Percentiles rank a stretch among this genome's conserved stretches.
These are phyloP conservation scores for Thuidium tamariscinum DNA, from an alignment of 225 moss, liverwort and hornwort genomes.

Conservation along the genomic window DNA sequence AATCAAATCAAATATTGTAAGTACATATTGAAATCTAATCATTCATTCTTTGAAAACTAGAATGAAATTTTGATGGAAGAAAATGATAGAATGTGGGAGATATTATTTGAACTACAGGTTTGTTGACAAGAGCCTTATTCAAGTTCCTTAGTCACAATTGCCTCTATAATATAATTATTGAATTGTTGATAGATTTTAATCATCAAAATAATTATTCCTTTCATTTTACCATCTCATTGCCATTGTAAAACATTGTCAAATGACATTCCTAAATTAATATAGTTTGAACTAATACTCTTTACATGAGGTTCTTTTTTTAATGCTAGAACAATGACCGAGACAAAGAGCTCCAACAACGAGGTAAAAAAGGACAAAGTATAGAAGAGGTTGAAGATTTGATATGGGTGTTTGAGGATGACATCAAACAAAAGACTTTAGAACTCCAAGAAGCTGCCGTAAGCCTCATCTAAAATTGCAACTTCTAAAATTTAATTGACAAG, in stretches of 20 bases:
- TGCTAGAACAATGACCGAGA: slow-evolving; percentile 36
- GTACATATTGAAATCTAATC: neutral
- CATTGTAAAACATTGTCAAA: neutral
- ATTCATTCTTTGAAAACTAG: neutral
- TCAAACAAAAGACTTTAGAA: slow-evolving; percentile 16
- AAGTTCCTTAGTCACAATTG: neutral
- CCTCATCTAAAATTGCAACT: accelerated
- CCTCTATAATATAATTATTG: neutral
- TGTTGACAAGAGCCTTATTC: neutral
- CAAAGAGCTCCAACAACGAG: slow-evolving; percentile 53
- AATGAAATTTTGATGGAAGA: neutral
- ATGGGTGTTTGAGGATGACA: slow-evolving; percentile 47
- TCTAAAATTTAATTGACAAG: neutral
- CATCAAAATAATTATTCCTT: neutral
- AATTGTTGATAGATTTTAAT: neutral
- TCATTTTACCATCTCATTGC: neutral
- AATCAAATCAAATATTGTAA: neutral
- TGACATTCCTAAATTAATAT: neutral
- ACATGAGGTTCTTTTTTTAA: accelerated
- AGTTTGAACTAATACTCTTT: neutral
- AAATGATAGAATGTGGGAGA: neutral
- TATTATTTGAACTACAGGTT: slow-evolving; percentile 6
- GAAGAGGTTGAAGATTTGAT: slow-evolving; percentile 66
- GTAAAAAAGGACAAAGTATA: slow-evolving; percentile 71
- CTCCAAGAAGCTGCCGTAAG: slow-evolving; percentile 21